phyloP scores from a whole-genome alignment of 1,284 basidiomycete genomes.

The Trichosporon faecale region DNA sequence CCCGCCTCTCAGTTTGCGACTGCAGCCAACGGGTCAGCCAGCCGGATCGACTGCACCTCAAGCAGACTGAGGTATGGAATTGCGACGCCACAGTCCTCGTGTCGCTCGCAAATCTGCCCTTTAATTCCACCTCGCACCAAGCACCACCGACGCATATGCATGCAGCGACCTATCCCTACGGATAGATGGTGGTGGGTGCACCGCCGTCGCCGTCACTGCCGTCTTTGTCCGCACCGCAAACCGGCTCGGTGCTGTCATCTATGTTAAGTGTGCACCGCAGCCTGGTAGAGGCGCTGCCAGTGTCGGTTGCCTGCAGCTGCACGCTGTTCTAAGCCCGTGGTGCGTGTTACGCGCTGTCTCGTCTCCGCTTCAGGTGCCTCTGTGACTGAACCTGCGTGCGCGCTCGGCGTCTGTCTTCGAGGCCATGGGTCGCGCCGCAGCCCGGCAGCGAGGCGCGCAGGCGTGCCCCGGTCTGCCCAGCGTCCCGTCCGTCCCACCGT shows the following conservation, averaged over 20 bases:
- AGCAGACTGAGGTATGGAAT: background rate
- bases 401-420: background rate
- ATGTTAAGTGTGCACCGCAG: background rate
- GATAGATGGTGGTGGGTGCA: too few species aligned
- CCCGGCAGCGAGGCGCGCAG: too few species aligned
- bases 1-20: too few species aligned
- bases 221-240: background rate
- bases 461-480: too few species aligned
- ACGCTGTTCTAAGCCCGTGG: constrained; percentile 1
- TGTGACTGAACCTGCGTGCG: too few species aligned
- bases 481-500: background rate
- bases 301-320: background rate
- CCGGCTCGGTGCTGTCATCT: background rate
- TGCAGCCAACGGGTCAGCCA: background rate
- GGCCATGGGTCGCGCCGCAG: background rate
- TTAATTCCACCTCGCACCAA: background rate
- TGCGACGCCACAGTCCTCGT: background rate
- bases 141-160: background rate
- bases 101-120: background rate
- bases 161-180: too few species aligned
- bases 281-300: background rate
- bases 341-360: background rate
- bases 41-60: background rate
- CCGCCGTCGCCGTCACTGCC: background rate
- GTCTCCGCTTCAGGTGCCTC: background rate